These are phyloP conservation scores for Aureobasidium melanogenum DNA, from an alignment of 2,329 filamentous ascomycete genomes.

Conservation along the genomic window DNA sequence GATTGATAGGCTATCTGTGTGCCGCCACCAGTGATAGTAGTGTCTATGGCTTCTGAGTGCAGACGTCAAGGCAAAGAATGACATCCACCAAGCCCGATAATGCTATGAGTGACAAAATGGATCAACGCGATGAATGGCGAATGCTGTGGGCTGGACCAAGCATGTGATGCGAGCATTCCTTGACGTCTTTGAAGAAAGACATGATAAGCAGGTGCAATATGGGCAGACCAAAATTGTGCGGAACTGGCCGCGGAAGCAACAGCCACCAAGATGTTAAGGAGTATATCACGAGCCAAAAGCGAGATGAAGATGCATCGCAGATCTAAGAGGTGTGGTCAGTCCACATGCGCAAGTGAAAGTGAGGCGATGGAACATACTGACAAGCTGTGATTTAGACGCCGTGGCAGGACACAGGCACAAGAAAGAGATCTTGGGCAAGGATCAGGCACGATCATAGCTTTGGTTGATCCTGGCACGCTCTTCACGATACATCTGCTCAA, in stretches of 20 bases:
- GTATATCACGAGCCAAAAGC: background rate
- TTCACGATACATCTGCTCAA: constrained; percentile 17
- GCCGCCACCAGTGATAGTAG: background rate
- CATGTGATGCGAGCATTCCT: background rate
- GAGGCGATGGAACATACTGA: background rate
- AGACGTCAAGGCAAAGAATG: background rate
- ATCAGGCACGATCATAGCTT: constrained; percentile 8
- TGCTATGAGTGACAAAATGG: background rate
- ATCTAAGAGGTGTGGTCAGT: background rate
- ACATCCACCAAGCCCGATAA: background rate
- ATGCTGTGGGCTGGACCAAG: background rate
- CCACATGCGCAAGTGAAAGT: background rate
- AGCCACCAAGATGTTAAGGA: background rate
- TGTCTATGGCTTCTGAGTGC: background rate
- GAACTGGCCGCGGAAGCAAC: background rate
- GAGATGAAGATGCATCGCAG: background rate
- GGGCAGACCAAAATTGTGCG: background rate
- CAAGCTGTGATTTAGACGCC: background rate
- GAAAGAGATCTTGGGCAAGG: background rate
- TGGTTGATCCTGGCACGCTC: constrained; percentile 11
- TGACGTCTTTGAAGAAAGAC: background rate
- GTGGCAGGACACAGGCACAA: background rate
- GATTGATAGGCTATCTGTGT: background rate
- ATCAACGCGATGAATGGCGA: background rate
- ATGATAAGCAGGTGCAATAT: background rate